These are phyloP conservation scores for Candida vartiovaarae DNA, from an alignment of 805 yeast species.

Conservation along the genomic window DNA sequence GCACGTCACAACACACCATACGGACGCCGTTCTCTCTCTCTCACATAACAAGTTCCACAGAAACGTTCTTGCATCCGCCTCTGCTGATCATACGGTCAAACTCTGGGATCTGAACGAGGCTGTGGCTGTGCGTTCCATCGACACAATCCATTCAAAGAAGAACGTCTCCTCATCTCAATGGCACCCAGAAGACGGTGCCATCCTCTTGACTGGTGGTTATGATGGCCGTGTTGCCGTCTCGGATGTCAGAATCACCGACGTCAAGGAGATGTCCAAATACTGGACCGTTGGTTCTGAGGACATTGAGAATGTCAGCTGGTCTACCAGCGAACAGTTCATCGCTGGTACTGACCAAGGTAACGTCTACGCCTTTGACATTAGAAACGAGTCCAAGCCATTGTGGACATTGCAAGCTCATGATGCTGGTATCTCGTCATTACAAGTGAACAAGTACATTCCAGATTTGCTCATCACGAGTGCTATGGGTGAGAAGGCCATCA, in stretches of 20 bases:
- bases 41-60: constrained; percentile 77
- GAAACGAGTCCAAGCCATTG: constrained; percentile 57
- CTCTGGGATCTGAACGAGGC: constrained; percentile 85
- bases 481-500: constrained; percentile 80
- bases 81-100: constrained; percentile 92
- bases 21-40: constrained; percentile 87
- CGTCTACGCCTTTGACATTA: constrained; percentile 81
- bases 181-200: constrained; percentile 63
- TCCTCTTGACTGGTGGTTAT: constrained; percentile 87
- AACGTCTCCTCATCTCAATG: constrained; percentile 83
- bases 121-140: constrained; percentile 71
- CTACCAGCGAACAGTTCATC: constrained; percentile 50
- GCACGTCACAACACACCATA: constrained; percentile 71
- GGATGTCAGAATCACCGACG: constrained; percentile 75
- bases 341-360: constrained; percentile 92
- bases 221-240: constrained; percentile 76
- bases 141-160: constrained; percentile 64
- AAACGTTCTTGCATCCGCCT: constrained; percentile 84
- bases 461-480: constrained; percentile 83
- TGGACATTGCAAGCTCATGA: constrained; percentile 99
- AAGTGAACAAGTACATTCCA: constrained; percentile 56
- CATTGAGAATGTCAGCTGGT: constrained; percentile 76
- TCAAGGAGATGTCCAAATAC: constrained; percentile 48
- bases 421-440: constrained; percentile 80
- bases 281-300: constrained; percentile 74